Evolutionary conservation across 306 rosid genomes (phyloP).

Genomic region (Albizia julibrissin): DNA sequence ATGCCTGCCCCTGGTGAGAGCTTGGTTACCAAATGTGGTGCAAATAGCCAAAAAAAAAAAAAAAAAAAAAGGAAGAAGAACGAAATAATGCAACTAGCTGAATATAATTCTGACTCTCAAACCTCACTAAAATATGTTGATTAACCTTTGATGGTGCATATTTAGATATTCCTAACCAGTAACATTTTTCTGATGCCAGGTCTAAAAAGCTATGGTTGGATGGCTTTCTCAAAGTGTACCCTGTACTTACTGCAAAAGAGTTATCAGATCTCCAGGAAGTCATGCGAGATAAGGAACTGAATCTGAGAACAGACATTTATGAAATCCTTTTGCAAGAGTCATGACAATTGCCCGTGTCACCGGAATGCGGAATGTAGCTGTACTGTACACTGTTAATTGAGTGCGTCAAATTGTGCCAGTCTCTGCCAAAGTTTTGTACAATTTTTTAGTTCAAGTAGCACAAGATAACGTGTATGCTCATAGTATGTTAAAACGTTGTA

Average conservation of each 20-base stretch:
- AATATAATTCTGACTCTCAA: background rate
- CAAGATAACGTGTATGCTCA: constrained; percentile 1
- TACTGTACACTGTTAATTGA: background rate
- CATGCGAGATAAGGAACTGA: constrained; percentile 93
- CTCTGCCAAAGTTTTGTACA: constrained; percentile 5
- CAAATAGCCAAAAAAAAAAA: background rate
- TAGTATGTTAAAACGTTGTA: background rate
- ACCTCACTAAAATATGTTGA: background rate
- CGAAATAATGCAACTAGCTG: background rate
- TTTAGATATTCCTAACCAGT: background rate
- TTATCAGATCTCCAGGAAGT: constrained; percentile 97
- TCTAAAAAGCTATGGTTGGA: constrained; percentile 93
- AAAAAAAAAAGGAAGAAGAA: too few species aligned
- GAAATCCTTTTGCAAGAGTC: constrained; percentile 88
- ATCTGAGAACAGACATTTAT: constrained; percentile 89
- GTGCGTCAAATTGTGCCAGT: background rate
- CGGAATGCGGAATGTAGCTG: constrained; percentile 6
- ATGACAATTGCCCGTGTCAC: constrained; percentile 27
- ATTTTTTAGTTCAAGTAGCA: constrained; percentile 11
- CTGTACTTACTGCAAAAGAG: constrained; percentile 72
- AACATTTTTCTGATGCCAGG: constrained; percentile 45
- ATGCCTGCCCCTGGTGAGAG: constrained; percentile 94
- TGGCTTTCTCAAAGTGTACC: constrained; percentile 76
- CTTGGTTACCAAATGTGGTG: constrained; percentile 1
- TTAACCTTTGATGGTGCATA: background rate